A percentile compares a stretch with the other conserved stretches of the same genome.
These are phyloP conservation scores for Acacia confusa DNA, from an alignment of 306 rosid genomes.

Conservation along the genomic window DNA sequence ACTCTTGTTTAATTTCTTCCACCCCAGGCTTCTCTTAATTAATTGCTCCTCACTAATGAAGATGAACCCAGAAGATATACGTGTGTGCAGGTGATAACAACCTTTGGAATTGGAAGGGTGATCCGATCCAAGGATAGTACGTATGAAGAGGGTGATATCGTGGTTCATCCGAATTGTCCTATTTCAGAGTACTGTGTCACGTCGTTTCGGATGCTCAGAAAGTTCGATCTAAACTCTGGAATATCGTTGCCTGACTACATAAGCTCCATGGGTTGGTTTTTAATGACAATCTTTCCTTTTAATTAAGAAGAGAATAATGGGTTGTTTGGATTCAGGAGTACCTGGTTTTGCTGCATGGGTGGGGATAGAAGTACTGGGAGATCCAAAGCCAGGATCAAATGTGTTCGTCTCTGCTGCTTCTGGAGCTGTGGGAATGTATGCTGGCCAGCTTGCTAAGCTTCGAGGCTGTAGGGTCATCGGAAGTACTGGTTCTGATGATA, in stretches of 20 bases:
- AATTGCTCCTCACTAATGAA: background rate
- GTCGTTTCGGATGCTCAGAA: slow-evolving; percentile 29
- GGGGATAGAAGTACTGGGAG: slow-evolving; percentile 52
- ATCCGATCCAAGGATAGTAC: slow-evolving; percentile 40
- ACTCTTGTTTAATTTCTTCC: background rate
- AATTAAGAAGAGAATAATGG: background rate
- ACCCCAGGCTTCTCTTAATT: background rate
- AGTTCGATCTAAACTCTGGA: slow-evolving; percentile 40
- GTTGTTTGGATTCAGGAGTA: slow-evolving; percentile 35
- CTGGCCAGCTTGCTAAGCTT: slow-evolving; percentile 71
- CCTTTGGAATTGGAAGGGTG: slow-evolving; percentile 45
- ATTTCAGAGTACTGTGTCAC: slow-evolving; percentile 44
- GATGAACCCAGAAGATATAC: background rate
- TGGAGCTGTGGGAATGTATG: slow-evolving; percentile 67
- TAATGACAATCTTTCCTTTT: background rate
- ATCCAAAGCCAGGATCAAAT: slow-evolving; percentile 50
- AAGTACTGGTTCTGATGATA: slow-evolving; percentile 60
- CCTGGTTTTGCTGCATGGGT: slow-evolving; percentile 78
- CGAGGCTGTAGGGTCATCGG: slow-evolving; percentile 66
- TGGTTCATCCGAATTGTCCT: slow-evolving; percentile 32
- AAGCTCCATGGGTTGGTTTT: slow-evolving; percentile 42
- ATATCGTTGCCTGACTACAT: slow-evolving; percentile 53
- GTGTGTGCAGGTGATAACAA: slow-evolving; percentile 35
- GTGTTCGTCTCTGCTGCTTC: slow-evolving; percentile 69
- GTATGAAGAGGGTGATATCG: slow-evolving; percentile 44